Conservation (phyloP, 768 basidiomycete species). For the Phlebiopsis flavidoalba region DNA sequence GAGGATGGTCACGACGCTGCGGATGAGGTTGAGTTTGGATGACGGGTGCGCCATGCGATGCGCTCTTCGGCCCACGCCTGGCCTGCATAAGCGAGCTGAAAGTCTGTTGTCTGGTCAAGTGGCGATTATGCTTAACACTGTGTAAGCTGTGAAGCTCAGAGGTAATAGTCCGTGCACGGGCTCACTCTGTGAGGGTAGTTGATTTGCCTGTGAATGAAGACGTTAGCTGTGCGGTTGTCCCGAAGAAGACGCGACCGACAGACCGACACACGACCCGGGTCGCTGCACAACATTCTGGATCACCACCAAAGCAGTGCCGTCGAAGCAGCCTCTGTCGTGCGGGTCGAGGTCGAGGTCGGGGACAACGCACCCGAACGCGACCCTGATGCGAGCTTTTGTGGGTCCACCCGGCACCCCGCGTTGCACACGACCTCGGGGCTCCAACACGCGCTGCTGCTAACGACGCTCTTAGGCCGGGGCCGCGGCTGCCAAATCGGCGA, state of each 20-base stretch:
- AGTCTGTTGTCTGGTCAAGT: constrained; percentile 49
- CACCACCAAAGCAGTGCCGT: too few relatives aligned
- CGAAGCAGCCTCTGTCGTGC: too few relatives aligned
- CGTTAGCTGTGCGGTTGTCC: neutral
- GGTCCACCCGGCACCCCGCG: constrained; percentile 11
- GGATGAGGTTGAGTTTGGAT: constrained; percentile 77
- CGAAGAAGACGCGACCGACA: neutral
- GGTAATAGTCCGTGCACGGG: neutral
- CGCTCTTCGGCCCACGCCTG: constrained; percentile 68
- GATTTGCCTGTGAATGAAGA: constrained; percentile 46
- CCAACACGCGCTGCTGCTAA: neutral
- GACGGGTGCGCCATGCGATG: constrained; percentile 66
- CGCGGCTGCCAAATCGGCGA: constrained; percentile 7
- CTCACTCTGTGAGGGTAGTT: constrained; percentile 73
- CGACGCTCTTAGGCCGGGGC: neutral
- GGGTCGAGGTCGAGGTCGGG: too few relatives aligned
- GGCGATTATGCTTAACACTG: too few relatives aligned
- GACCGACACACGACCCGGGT: neutral
- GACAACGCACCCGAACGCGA: too few relatives aligned
- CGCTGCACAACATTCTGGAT: neutral
- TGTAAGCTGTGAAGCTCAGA: neutral
- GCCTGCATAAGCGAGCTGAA: constrained; percentile 69
- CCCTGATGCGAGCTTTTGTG: neutral
- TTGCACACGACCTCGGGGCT: neutral
- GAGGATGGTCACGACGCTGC: constrained; percentile 63